Base-by-base conservation (phyloP, 2,329 filamentous ascomycete species). In the Atkinsonella texensis region DNA sequence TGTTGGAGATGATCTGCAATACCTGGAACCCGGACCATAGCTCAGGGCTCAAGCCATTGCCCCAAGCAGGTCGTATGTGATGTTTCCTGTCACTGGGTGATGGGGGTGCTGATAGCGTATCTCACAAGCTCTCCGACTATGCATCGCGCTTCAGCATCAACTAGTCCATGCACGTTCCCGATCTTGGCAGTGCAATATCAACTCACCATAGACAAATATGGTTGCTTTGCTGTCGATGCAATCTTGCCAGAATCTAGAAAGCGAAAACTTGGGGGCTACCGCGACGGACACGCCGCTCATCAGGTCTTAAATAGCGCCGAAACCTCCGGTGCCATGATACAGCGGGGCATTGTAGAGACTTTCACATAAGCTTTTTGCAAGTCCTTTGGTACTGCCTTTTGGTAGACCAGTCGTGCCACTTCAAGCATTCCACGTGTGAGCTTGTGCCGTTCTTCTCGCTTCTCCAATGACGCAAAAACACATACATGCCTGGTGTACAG, bases 211-310 rank as follows among this genome's bases (percentile, higher is more conserved):
- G 15, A 49, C 31, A 31, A 54, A 48, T 9, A 52, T 23, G 1
- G 52, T 52, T 10, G 52, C 45, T 38, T 52, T 52, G 38, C 52
- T 54, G 31, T 54, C 52, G 11, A 54, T 49, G 17, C 49, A 54
- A 23, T 54, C 52, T 20, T 49, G 33, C 52, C 52, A 54, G 28
- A 54, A 54, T 18, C 46, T 28, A 15, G 52, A 54, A 28, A 54
- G 42, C 6, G 52, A 54, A 10, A 54, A 54, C 18, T 49, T 54
- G 2, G 52, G 52, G 13, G 46, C 42, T 32, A 54, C 15, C 10
- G 49, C 52, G 31, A 54, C 31, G n/a, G 49, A 52, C 9, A 44
- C 5, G 18, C 52, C 52, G 43, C 35, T 52, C 52, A 52, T 52
- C 41, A 54, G 23, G 31, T 54, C 46, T 7, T 31, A 31, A 12